Evolutionary conservation across 352 stramenopile genomes (phyloP).

Genomic region (Phytopythium chamaehyphon): DNA sequence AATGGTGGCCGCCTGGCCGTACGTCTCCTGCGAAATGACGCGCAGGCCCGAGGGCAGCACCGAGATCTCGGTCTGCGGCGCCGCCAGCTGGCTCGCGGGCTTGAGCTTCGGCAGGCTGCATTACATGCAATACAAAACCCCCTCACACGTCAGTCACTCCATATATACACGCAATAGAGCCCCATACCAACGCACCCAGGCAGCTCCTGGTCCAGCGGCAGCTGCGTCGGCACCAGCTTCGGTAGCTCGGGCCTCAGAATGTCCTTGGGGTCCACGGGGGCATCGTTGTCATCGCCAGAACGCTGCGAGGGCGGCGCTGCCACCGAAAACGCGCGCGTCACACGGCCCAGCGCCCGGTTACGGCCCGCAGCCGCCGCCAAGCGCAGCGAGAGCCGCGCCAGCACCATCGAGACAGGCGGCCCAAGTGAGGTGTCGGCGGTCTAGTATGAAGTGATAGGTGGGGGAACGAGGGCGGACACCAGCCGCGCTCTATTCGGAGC

Average conservation of each 20-base stretch:
- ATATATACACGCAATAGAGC: background rate
- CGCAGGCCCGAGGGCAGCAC: constrained; percentile 92
- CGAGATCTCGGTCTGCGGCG: constrained; percentile 90
- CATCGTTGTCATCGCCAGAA: constrained; percentile 8
- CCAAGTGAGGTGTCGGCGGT: too few relatives aligned
- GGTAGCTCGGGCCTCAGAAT: constrained; percentile 54
- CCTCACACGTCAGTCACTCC: too few relatives aligned
- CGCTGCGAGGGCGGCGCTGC: constrained; percentile 15
- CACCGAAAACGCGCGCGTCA: constrained; percentile 37
- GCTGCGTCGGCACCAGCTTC: constrained; percentile 35
- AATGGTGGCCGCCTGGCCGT: constrained; percentile 93
- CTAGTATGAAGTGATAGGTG: too few relatives aligned
- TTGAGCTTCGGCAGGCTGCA: constrained; percentile 74
- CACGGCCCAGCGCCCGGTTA: background rate
- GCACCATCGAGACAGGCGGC: background rate
- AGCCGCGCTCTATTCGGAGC: too few relatives aligned
- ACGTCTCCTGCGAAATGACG: constrained; percentile 96
- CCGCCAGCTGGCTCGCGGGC: constrained; percentile 72
- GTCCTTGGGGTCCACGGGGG: constrained; percentile 28
- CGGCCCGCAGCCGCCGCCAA: background rate
- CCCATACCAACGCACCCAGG: constrained; percentile 23
- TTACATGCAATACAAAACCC: too few relatives aligned
- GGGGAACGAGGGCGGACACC: too few relatives aligned
- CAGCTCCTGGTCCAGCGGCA: constrained; percentile 58
- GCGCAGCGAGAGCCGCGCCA: constrained; percentile 5